Evolutionary conservation across 352 stramenopile genomes (phyloP).

Genomic region (Phytopythium cucurbitacearum): DNA sequence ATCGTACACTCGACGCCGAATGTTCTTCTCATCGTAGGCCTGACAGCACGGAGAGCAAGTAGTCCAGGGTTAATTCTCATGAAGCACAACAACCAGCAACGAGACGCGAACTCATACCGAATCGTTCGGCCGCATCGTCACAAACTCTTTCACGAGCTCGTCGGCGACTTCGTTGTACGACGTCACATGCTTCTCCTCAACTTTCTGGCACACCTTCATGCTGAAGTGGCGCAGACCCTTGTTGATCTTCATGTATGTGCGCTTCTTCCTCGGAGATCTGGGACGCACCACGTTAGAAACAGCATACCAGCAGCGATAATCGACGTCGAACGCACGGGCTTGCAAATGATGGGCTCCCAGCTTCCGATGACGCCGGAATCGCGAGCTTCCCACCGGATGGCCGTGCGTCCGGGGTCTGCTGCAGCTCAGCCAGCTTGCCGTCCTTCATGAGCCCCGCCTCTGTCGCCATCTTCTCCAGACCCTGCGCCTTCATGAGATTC

Average conservation of each 20-base stretch:
- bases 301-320: background rate
- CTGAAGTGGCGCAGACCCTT: slow-evolving; percentile 93
- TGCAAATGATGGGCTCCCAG: slow-evolving; percentile 44
- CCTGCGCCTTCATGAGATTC: slow-evolving; percentile 83
- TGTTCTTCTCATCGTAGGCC: slow-evolving; percentile 95
- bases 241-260: slow-evolving; percentile 85
- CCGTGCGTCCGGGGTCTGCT: slow-evolving; percentile 7
- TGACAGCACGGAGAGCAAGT: slow-evolving; percentile 9
- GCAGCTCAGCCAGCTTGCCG: slow-evolving; percentile 57
- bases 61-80: no score
- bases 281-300: slow-evolving; percentile 2
- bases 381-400: background rate
- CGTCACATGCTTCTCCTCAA: slow-evolving; percentile 95
- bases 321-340: slow-evolving; percentile 48
- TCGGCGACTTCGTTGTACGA: slow-evolving; percentile 95
- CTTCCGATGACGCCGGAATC: slow-evolving; percentile 1
- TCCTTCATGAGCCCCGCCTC: slow-evolving; percentile 75
- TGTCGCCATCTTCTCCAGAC: slow-evolving; percentile 80
- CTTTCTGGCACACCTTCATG: slow-evolving; percentile 95
- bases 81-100: no score
- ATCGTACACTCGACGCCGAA: slow-evolving; percentile 95
- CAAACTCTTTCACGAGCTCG: slow-evolving; percentile 89
- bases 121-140: slow-evolving; percentile 81
- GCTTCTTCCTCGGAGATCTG: slow-evolving; percentile 67
- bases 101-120: slow-evolving; percentile 24